These are phyloP conservation scores for Colletotrichum scovillei DNA, from an alignment of 2,329 filamentous ascomycete species.

Conservation along the genomic window DNA sequence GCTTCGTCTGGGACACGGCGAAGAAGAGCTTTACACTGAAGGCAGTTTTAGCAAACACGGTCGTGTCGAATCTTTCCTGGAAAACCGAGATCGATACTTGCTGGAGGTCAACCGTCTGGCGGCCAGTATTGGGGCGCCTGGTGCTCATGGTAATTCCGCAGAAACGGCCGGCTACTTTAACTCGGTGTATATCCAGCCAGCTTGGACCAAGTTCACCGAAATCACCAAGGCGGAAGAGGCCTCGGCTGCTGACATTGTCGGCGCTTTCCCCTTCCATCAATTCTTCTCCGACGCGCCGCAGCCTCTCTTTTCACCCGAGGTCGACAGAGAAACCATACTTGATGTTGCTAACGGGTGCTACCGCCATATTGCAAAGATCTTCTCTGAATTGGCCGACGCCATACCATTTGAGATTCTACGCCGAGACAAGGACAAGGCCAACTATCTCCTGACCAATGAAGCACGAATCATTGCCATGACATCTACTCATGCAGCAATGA, in stretches of 20 bases:
- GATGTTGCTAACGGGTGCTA: conserved; percentile 89
- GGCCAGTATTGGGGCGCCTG: conserved; percentile 84
- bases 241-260: conserved; percentile 71
- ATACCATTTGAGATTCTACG: conserved; percentile 94
- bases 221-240: conserved; percentile 65
- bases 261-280: conserved; percentile 85
- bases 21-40: conserved; percentile 91
- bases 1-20: conserved; percentile 90
- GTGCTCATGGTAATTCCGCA: conserved; percentile 94
- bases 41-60: conserved; percentile 93
- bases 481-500: conserved; percentile 96
- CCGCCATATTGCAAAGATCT: conserved; percentile 88
- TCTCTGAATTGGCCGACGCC: conserved; percentile 91
- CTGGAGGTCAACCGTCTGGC: conserved; percentile 89
- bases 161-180: conserved; percentile 99
- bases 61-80: conserved; percentile 93
- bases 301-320: conserved; percentile 79
- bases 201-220: conserved; percentile 85
- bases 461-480: conserved; percentile 99
- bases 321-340: conserved; percentile 73
- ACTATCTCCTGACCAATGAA: conserved; percentile 94
- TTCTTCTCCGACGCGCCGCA: conserved; percentile 92
- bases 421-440: conserved; percentile 90
- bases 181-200: conserved; percentile 87
- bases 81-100: conserved; percentile 83